Conservation (phyloP, 192 early-diverging fungal genomes). For the Backusella macrospora region DNA sequence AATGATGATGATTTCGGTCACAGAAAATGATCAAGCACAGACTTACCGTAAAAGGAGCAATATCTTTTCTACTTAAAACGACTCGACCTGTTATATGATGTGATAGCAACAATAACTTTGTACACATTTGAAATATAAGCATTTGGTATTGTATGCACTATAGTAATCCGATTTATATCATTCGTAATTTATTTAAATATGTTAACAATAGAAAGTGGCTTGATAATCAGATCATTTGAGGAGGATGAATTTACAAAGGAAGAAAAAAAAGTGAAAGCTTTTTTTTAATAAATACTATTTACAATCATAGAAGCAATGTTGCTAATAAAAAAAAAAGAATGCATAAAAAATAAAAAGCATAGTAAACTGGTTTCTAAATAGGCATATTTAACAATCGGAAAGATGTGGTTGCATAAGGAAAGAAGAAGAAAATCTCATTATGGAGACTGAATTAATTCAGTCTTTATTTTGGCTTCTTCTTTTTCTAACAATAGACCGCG, state of each 20-base stretch:
- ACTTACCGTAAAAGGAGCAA: too few relatives aligned
- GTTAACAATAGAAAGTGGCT: background rate
- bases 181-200: too few relatives aligned
- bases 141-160: too few relatives aligned
- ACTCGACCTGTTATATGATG: too few relatives aligned
- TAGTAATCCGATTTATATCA: too few relatives aligned
- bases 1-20: too few relatives aligned
- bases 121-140: too few relatives aligned
- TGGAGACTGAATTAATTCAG: background rate
- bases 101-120: too few relatives aligned
- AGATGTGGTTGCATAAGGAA: background rate
- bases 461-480: slow-evolving; percentile 47
- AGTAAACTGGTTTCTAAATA: background rate
- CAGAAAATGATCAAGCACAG: too few relatives aligned
- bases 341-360: too few relatives aligned
- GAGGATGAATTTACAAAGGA: background rate
- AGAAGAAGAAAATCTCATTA: background rate
- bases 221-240: background rate
- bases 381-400: slow-evolving; percentile 9
- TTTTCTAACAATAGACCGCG: slow-evolving; percentile 82
- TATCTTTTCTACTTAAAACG: too few relatives aligned
- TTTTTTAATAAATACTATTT: slow-evolving; percentile 8
- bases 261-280: background rate
- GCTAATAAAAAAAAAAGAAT: slow-evolving; percentile 3
- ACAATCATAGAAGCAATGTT: background rate